phyloP scores from a whole-genome alignment of 2,329 filamentous ascomycete genomes.

The Ascosphaera apis region DNA sequence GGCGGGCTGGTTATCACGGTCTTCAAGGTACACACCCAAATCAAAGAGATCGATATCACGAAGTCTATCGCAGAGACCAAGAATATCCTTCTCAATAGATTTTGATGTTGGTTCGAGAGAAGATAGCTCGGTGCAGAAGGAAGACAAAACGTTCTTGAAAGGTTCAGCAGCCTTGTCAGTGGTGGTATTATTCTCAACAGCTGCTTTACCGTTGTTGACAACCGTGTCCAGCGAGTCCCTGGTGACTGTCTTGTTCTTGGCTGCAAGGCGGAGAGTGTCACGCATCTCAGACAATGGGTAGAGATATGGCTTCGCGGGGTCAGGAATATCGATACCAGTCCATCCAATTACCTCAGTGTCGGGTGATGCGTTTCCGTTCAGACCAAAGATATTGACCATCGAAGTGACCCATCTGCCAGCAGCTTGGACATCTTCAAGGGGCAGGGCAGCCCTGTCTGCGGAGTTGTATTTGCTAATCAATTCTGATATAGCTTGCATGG shows the following conservation, averaged over 20 bases:
- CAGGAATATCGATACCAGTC: slow-evolving; percentile 40
- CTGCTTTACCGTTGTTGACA: slow-evolving; percentile 10
- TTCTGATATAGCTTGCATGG: slow-evolving; percentile 55
- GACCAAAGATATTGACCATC: slow-evolving; percentile 64
- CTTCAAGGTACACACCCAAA: slow-evolving; percentile 69
- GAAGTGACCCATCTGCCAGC: slow-evolving; percentile 60
- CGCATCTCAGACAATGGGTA: slow-evolving; percentile 34
- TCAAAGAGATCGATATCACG: slow-evolving; percentile 64
- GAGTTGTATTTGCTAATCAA: slow-evolving; percentile 58
- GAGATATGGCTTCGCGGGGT: slow-evolving; percentile 35
- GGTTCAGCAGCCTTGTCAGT: slow-evolving; percentile 13
- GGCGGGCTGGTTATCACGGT: slow-evolving; percentile 45
- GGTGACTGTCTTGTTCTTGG: slow-evolving; percentile 25
- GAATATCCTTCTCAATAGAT: slow-evolving; percentile 43
- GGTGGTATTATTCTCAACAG: slow-evolving; percentile 4
- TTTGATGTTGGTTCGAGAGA: slow-evolving; percentile 22
- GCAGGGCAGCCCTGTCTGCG: slow-evolving; percentile 22
- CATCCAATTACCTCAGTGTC: slow-evolving; percentile 31
- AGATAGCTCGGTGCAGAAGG: slow-evolving; percentile 17
- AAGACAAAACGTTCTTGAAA: slow-evolving; percentile 25
- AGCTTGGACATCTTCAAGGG: slow-evolving; percentile 24
- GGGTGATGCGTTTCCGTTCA: slow-evolving; percentile 24
- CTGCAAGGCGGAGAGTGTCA: slow-evolving; percentile 33
- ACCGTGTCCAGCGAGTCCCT: slow-evolving; percentile 17
- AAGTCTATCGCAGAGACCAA: slow-evolving; percentile 55